Evolutionary conservation across 106 monocot species (phyloP).

Genomic region (Apostasia ramifera): DNA sequence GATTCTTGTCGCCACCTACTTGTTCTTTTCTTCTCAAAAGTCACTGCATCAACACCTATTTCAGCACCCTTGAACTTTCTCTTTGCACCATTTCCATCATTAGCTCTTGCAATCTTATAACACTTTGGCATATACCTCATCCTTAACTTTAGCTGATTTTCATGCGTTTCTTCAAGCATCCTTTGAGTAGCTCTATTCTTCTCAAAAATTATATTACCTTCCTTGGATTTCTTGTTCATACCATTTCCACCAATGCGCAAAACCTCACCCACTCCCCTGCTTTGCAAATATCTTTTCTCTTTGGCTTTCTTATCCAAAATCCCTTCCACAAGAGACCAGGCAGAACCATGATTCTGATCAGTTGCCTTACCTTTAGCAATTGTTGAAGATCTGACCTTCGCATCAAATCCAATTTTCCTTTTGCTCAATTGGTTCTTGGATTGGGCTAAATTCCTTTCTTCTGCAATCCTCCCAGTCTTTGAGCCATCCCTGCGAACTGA

Average conservation of each 20-base stretch:
- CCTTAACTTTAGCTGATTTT: background rate
- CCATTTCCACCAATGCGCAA: conserved; percentile 1
- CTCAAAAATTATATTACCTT: background rate
- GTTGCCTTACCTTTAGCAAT: background rate
- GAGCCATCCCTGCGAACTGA: conserved; percentile 3
- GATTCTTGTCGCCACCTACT: background rate
- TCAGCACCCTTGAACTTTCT: background rate
- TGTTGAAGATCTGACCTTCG: background rate
- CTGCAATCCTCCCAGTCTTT: background rate
- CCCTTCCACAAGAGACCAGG: conserved; percentile 35
- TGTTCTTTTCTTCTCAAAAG: conserved; percentile 2
- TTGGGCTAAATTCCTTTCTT: conserved; percentile 5
- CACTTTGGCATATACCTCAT: background rate
- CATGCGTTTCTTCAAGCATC: background rate
- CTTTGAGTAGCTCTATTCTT: background rate
- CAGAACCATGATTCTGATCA: conserved; percentile 12
- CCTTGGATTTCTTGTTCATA: conserved; percentile 1
- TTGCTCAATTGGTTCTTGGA: conserved; percentile 8
- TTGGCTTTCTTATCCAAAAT: conserved; percentile 21
- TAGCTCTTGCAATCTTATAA: background rate
- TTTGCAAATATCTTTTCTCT: background rate
- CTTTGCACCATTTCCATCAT: background rate
- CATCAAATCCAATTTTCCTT: background rate
- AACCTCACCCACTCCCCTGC: background rate
- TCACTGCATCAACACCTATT: background rate